These are phyloP conservation scores for Mycothermus thermophilus DNA, from an alignment of 495 filamentous ascomycete species.

Conservation along the genomic window DNA sequence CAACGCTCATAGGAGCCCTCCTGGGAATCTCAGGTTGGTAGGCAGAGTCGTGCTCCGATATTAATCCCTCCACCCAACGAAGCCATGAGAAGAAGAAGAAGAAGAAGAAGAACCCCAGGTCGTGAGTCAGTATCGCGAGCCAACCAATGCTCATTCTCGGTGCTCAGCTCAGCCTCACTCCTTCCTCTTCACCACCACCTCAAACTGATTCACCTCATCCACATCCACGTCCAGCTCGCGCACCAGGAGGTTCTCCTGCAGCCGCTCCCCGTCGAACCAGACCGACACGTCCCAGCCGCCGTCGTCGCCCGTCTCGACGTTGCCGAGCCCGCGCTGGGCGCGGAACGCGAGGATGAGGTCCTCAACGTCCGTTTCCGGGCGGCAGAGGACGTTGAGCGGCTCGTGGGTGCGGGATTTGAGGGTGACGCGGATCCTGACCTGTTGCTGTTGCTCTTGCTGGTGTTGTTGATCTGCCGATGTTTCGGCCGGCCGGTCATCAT, in stretches of 20 bases:
- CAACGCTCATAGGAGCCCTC: no score
- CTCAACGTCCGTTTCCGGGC: slow-evolving; percentile 23
- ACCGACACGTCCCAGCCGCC: slow-evolving; percentile 48
- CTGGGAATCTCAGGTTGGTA: no score
- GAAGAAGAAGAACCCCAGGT: no score
- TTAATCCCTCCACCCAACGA: no score
- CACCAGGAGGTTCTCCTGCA: slow-evolving; percentile 48
- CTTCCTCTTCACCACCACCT: slow-evolving; percentile 49
- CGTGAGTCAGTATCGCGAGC: no score
- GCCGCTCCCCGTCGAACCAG: slow-evolving; percentile 65
- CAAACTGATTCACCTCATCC: slow-evolving; percentile 62
- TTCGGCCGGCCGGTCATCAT: neutral
- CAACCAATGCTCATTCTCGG: no score
- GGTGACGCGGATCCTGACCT: slow-evolving; percentile 45
- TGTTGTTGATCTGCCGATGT: slow-evolving; percentile 5
- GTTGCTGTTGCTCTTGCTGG: slow-evolving; percentile 23
- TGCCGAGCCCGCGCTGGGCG: slow-evolving; percentile 15
- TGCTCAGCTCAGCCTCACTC: neutral
- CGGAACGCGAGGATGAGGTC: slow-evolving; percentile 28
- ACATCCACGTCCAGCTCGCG: slow-evolving; percentile 51
- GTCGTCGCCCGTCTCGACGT: no score
- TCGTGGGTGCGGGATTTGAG: slow-evolving; percentile 31
- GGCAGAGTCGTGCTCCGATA: no score
- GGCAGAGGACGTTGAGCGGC: slow-evolving; percentile 23
- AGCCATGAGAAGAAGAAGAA: no score